phyloP scores from a whole-genome alignment of 495 filamentous ascomycete species.

The Penicillium riverlandense region DNA sequence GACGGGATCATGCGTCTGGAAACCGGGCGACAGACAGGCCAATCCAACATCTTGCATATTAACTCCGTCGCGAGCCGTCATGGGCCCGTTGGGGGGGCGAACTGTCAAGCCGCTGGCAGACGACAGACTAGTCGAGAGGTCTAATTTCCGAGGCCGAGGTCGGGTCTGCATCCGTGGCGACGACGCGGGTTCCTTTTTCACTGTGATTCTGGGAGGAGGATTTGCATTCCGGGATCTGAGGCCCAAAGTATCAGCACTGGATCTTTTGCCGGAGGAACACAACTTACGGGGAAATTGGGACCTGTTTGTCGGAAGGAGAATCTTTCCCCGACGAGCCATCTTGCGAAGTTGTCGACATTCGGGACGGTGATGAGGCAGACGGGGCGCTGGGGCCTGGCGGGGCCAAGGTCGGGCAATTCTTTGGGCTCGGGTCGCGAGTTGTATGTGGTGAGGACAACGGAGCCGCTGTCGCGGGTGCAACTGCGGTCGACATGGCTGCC shows the following conservation, averaged over 20 bases:
- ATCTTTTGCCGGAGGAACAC: neutral
- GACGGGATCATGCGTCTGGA: conserved; percentile 89
- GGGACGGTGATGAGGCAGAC: conserved; percentile 30
- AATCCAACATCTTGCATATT: conserved; percentile 89
- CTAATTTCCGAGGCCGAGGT: conserved; percentile 81
- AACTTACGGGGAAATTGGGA: conserved; percentile 50
- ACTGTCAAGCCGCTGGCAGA: conserved; percentile 49
- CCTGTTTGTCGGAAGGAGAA: conserved; percentile 44
- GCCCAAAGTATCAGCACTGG: neutral
- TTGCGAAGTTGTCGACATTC: conserved; percentile 24
- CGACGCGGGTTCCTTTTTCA: conserved; percentile 92
- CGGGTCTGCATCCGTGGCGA: conserved; percentile 69
- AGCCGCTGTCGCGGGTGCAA: conserved; percentile 40
- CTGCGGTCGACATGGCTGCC: conserved; percentile 42
- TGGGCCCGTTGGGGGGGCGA: conserved; percentile 64
- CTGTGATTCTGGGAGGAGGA: conserved; percentile 69
- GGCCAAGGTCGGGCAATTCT: conserved; percentile 36
- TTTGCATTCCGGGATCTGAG: conserved; percentile 34
- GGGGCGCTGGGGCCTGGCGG: conserved; percentile 21
- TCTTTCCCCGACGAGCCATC: conserved; percentile 35
- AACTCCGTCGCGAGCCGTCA: conserved; percentile 73
- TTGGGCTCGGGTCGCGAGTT: conserved; percentile 42
- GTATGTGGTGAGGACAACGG: conserved; percentile 41
- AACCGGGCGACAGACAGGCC: conserved; percentile 90
- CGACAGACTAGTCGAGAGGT: conserved; percentile 70